Evolutionary conservation across 2,329 filamentous ascomycete species (phyloP), one percentile per base, ranked within the genome.

Genomic region (Stagonosporopsis tanaceti): DNA sequence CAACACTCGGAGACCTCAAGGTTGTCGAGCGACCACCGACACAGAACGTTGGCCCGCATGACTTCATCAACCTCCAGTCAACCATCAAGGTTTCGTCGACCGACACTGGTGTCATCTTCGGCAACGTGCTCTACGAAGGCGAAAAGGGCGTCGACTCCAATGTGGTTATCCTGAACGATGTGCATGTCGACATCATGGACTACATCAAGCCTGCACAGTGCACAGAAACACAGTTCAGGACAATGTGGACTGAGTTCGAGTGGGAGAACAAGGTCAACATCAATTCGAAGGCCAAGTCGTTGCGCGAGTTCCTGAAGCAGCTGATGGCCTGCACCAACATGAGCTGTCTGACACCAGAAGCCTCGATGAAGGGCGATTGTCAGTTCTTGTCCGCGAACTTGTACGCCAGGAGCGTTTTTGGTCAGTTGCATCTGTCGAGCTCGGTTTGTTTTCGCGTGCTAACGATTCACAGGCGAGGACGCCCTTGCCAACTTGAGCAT

Each of bases 201-300:
- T 99, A 99, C 81, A 99, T 99, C 71, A 94, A 98, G 76, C 95
- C 95, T 1, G 94, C 94, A 6, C 89, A 93, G 15, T 99, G 95
- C 83, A 95, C 92, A 4, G 95, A 99, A 82, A 97, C 94, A 11
- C 93, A 98, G 73, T 99, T 99, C 88, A 88, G 95, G 59, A 96
- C 92, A n/a, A 99, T 99, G 95, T 99, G 95, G 95, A 99, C 95
- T 35, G 95, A 99, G 76, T 99, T 99, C 67, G 95, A 99, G 77
- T 99, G 95, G 95, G 95, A 99, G 84, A 99, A 99, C 82, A 99
- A 99, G 86, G 94, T 99, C 78, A 99, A 99, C 81, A 98, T 99
- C 81, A 97, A 97, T 80, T 96, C 92, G 63, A 98, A 97, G 84
- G 92, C 92, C 66, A 96, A 94, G 82, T 90, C 87, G 27, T 83